Base-by-base conservation (phyloP, 805 yeast genomes). In the Nakazawaea wickerhamii region DNA sequence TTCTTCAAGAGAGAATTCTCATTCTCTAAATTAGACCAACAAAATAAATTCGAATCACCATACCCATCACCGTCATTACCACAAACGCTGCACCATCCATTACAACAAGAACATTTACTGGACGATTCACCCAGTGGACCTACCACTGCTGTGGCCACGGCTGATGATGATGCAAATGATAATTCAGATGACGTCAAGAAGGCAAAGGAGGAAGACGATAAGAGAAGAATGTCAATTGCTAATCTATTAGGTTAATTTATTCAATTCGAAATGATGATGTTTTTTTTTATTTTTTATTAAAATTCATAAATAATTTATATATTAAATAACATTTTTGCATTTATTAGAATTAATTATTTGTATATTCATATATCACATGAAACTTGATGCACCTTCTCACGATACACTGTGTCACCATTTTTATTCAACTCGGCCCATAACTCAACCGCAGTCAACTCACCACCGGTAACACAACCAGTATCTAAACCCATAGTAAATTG, bases 401-500 rank as follows among this genome's bases (percentile, higher is more conserved):
- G 59, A 37, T 58, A 62, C 2, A 50, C 50, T 30, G 61, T 49
- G 10, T 31, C 25, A 2, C 48, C 32, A 6, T 35, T 42, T 13
- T n/a, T 32, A 4, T 45, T 46, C 21, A 55, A 52, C 40, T 61
- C 61, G 27, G 60, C 49, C 65, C 65, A 73, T 4, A 81, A 55
- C 4, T 81, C 70, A 56, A 79, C 60, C 0, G 90, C 95, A 23
- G 81, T 70, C 37, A 90, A 67, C 46, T 72, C 58, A 10, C 77
- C 81, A 3, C 96, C 96, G 46, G 75, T 73, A 45, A 79, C 84
- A 67, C 97, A 90, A 1, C 85, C 86, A 9, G 85, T 67, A 55
- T 91, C 98, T 30, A 90, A 63, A 0, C 97, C 98, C 53, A 75
- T 77, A 3, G 95, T 70, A 59, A 69, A 87, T 47, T 74, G 72